A percentile compares a stretch with the other conserved stretches of the same genome.
phyloP scores from a whole-genome alignment of 495 filamentous ascomycete genomes.

The Schizothecium vesticola region DNA sequence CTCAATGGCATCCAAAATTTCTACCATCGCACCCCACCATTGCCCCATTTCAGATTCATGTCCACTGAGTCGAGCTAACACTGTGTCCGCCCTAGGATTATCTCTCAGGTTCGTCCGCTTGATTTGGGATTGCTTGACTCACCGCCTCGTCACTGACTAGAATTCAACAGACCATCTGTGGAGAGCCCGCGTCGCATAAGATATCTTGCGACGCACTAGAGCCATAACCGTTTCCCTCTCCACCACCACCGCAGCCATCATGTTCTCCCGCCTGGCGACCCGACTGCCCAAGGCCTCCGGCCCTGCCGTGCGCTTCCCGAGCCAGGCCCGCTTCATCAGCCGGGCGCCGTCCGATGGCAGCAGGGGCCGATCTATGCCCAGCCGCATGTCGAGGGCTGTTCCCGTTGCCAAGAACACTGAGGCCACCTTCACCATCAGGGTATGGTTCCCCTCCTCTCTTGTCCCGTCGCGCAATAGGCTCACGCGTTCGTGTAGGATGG shows the following conservation, averaged over 20 bases:
- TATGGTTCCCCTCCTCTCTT: constrained; percentile 34
- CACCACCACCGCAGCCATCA: constrained; percentile 37
- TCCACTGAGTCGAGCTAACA: constrained; percentile 28
- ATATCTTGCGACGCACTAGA: constrained; percentile 19
- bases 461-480: background rate
- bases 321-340: constrained; percentile 50
- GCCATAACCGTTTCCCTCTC: constrained; percentile 13
- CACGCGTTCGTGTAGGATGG: constrained; percentile 52
- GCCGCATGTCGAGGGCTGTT: constrained; percentile 41
- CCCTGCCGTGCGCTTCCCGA: constrained; percentile 33
- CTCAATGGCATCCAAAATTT: background rate
- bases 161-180: constrained; percentile 79
- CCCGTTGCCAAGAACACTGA: constrained; percentile 58
- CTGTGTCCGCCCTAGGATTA: constrained; percentile 62
- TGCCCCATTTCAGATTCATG: constrained; percentile 4
- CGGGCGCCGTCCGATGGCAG: constrained; percentile 52
- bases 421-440: constrained; percentile 91
- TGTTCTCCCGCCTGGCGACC: constrained; percentile 64
- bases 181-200: constrained; percentile 65
- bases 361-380: constrained; percentile 54
- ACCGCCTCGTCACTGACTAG: constrained; percentile 42
- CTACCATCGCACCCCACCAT: background rate
- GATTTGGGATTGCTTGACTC: constrained; percentile 30
- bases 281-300: constrained; percentile 45
- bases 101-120: constrained; percentile 76